Percentiles rank a stretch among this genome's conserved stretches.
These are phyloP conservation scores for Kwoniella shivajii DNA, from an alignment of 1,284 basidiomycete species.

Conservation along the genomic window DNA sequence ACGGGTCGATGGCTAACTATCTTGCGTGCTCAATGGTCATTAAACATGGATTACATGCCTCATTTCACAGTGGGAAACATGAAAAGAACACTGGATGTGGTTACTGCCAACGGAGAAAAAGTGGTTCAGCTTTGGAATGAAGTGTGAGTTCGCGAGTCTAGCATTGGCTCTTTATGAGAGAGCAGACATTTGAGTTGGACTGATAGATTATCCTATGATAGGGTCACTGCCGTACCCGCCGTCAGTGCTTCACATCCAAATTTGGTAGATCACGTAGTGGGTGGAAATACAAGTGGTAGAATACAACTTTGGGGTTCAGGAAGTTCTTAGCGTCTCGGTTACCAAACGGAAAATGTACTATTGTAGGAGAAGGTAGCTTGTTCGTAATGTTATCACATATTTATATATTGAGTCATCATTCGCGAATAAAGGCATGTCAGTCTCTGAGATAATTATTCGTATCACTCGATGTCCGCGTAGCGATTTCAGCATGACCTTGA, in stretches of 20 bases:
- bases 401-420: too few species aligned
- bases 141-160: constrained; percentile 23
- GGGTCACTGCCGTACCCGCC: constrained; percentile 55
- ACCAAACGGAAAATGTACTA: too few species aligned
- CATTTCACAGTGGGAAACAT: constrained; percentile 57
- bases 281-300: constrained; percentile 53
- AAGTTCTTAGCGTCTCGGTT: too few species aligned
- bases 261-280: constrained; percentile 49
- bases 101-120: constrained; percentile 47
- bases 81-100: constrained; percentile 54
- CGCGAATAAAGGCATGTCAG: too few species aligned
- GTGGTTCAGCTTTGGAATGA: constrained; percentile 46
- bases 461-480: too few species aligned
- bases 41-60: constrained; percentile 52
- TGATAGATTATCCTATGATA: constrained; percentile 11
- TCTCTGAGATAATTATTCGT: too few species aligned
- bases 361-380: too few species aligned
- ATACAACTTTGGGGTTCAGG: constrained; percentile 45
- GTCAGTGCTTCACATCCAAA: constrained; percentile 55
- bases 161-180: neutral
- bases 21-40: constrained; percentile 56
- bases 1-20: constrained; percentile 57
- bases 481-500: too few species aligned
- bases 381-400: too few species aligned
- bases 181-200: neutral